These are phyloP conservation scores for Mucor mucedo DNA, from an alignment of 371 early-diverging fungal genomes.

Conservation along the genomic window DNA sequence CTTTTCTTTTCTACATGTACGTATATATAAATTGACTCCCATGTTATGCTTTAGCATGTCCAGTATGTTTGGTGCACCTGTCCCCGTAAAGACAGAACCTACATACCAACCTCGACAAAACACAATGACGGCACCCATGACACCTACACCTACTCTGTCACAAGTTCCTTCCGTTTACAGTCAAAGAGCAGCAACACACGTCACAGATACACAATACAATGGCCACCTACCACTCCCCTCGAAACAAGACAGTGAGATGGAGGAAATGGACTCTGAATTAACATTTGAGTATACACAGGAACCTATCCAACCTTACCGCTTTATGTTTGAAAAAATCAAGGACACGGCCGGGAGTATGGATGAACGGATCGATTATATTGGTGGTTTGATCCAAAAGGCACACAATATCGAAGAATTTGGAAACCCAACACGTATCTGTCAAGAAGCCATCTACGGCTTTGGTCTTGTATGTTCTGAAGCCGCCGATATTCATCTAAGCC, in stretches of 20 bases:
- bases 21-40: not conserved
- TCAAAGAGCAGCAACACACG: constrained; percentile 29
- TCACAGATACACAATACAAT: constrained; percentile 43
- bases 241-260: constrained; percentile 16
- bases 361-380: constrained; percentile 74
- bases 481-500: constrained; percentile 67
- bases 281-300: constrained; percentile 37
- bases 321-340: constrained; percentile 86
- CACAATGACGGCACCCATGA: too few species aligned
- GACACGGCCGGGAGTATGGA: constrained; percentile 75
- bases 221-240: constrained; percentile 13
- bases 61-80: not conserved
- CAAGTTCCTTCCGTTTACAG: constrained; percentile 17
- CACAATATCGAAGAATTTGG: constrained; percentile 54
- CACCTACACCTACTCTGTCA: not conserved
- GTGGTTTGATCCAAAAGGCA: constrained; percentile 52
- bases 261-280: constrained; percentile 24
- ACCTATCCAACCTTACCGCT: constrained; percentile 72
- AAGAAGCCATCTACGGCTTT: constrained; percentile 34
- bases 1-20: not conserved
- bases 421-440: constrained; percentile 68
- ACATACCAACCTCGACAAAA: not conserved
- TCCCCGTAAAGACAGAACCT: too few species aligned
- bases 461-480: constrained; percentile 77
- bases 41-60: not conserved